Evolutionary conservation across 345 rosid species (phyloP), one percentile per base, ranked within the genome.

Genomic region (Gossypium raimondii): DNA sequence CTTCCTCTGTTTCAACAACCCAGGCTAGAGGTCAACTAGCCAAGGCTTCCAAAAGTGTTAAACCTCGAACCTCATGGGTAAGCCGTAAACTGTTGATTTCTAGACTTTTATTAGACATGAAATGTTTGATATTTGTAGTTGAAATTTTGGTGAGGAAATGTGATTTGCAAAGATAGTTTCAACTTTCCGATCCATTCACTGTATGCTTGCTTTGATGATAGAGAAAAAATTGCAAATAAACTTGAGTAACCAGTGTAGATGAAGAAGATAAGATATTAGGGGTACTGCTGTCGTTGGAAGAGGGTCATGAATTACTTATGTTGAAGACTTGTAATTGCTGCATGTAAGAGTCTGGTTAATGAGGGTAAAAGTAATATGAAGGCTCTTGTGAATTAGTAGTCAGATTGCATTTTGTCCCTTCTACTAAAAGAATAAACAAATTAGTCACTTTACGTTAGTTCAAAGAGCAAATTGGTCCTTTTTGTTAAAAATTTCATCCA

Each of bases 41-140:
- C 25, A 89, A 77, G 81, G 90, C 87, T 69, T 86, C 87, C 22
- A 87, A 87, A 80, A 87, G 80, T 77, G 82, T 84, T 50, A 89
- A 87, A 80, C 77, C 93, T 74, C 81, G 74, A 82, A 63, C 78
- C 73, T 86, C 89, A 45, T 89, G 91, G 91, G 93, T 89, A 79
- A 75, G 85, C 73, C 52, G 41, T 57, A 63, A 69, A 62, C 24
- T 25, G 41, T 25, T 72, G 56, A 66, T 14, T 68, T 68, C 24
- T 45, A n/a, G 17, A 58, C 13, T 20, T 56, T 69, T 8, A 27
- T 6, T 70, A 3, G 29, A 48, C 59, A 53, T 53, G 52, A 58
- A 55, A 52, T 71, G 24, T 9, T 3, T 67, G 18, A 63, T 11
- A 45, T 77, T 20, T 27, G 43, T 70, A 16, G 47, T 38, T 65